phyloP scores from a whole-genome alignment of 2,329 filamentous ascomycete genomes.

The Tolypocladium ovalisporum region DNA sequence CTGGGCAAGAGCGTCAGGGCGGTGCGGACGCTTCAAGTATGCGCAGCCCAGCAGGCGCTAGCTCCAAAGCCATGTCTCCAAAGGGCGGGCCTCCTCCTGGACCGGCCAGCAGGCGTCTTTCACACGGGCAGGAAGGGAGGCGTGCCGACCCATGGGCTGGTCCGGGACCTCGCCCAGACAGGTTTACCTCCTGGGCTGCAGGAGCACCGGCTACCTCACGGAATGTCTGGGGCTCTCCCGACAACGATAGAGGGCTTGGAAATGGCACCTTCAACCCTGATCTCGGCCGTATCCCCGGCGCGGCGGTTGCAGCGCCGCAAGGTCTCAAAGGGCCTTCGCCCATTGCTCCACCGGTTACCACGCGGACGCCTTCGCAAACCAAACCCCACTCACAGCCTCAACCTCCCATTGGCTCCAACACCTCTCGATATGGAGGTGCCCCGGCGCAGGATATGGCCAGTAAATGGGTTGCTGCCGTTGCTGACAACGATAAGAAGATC shows the following conservation, averaged over 20 bases:
- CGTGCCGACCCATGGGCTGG: slow-evolving; percentile 26
- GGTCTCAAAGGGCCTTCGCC: slow-evolving; percentile 32
- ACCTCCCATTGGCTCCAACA: slow-evolving; percentile 20
- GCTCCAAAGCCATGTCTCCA: slow-evolving; percentile 6
- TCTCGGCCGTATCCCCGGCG: slow-evolving; percentile 37
- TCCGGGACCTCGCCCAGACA: slow-evolving; percentile 30
- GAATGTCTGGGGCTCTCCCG: slow-evolving; percentile 69
- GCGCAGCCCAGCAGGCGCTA: slow-evolving; percentile 1
- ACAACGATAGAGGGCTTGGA: slow-evolving; percentile 59
- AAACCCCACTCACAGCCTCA: slow-evolving; percentile 15
- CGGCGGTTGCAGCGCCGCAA: slow-evolving; percentile 19
- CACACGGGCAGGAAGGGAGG: slow-evolving; percentile 21
- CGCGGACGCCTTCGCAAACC: slow-evolving; percentile 13
- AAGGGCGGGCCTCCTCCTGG: slow-evolving; percentile 6
- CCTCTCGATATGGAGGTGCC: slow-evolving; percentile 14
- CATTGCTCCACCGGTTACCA: slow-evolving; percentile 25
- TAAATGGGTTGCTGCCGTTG: slow-evolving; percentile 31
- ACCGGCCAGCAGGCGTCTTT: slow-evolving; percentile 14
- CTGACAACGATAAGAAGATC: slow-evolving; percentile 35
- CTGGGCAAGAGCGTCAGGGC: slow-evolving; percentile 2
- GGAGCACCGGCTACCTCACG: slow-evolving; percentile 32
- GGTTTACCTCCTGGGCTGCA: slow-evolving; percentile 39
- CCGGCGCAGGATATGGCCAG: slow-evolving; percentile 22
- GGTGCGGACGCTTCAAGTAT: slow-evolving; percentile 1
- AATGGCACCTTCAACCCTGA: slow-evolving; percentile 67